Evolutionary conservation across 169 alveolate genomes (phyloP).

Genomic region (Amoebophrya sp.): DNA sequence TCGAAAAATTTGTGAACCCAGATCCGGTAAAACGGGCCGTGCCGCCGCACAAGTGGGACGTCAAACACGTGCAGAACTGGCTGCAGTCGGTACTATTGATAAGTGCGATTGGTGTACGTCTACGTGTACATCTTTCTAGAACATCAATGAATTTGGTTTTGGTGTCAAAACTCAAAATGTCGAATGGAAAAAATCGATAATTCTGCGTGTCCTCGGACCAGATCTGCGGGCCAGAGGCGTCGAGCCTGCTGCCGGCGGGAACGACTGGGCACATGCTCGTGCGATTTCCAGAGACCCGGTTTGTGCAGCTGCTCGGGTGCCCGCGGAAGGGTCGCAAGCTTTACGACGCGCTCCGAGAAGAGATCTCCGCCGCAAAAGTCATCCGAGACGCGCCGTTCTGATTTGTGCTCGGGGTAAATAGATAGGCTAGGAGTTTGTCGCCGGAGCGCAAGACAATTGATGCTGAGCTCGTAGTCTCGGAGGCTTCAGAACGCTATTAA

Average conservation of each 20-base stretch:
- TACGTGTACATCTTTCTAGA: no score
- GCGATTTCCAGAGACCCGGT: slow-evolving; percentile 9
- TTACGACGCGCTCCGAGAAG: neutral
- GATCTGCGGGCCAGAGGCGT: neutral
- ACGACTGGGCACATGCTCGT: slow-evolving; percentile 7
- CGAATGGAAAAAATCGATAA: no score
- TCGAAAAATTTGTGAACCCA: neutral
- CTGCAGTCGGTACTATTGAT: neutral
- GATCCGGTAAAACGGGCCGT: neutral
- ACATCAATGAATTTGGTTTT: no score
- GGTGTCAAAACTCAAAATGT: no score
- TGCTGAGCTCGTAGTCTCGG: no score
- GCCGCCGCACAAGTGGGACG: neutral
- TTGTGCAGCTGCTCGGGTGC: slow-evolving; percentile 6
- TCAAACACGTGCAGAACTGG: neutral
- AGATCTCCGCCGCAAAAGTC: neutral
- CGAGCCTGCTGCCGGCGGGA: neutral
- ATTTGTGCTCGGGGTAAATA: no score
- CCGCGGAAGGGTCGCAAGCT: neutral
- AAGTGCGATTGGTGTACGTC: no score
- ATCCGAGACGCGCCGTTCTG: no score
- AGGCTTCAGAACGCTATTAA: no score
- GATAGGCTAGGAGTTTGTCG: no score
- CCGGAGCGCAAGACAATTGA: no score
- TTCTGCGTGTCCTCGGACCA: no score